These are phyloP conservation scores for Paratinospora sagittata DNA, from an alignment of 164 flowering plant species.

Conservation along the genomic window DNA sequence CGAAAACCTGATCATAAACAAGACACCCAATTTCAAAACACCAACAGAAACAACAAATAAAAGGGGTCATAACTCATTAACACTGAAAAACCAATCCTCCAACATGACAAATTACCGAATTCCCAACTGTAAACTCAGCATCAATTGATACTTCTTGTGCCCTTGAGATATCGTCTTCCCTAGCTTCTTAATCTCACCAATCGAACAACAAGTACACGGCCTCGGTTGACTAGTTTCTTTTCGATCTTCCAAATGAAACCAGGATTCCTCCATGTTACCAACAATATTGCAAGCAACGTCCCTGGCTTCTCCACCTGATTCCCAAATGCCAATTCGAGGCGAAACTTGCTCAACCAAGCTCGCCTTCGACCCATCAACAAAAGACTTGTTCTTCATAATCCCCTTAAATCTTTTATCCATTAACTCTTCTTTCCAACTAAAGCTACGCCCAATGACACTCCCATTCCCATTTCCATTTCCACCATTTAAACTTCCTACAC, in stretches of 20 bases:
- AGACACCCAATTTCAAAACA: slow-evolving; percentile 3
- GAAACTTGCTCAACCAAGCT: slow-evolving; percentile 35
- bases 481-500: neutral
- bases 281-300: slow-evolving; percentile 72
- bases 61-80: neutral
- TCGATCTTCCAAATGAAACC: slow-evolving; percentile 41
- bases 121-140: slow-evolving; percentile 69
- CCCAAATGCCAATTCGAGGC: slow-evolving; percentile 82
- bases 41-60: neutral
- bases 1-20: slow-evolving; percentile 23
- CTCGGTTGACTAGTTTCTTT: slow-evolving; percentile 15
- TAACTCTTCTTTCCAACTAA: neutral
- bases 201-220: slow-evolving; percentile 40
- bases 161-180: slow-evolving; percentile 60
- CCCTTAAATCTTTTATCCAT: neutral
- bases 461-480: no score
- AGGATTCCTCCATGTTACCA: slow-evolving; percentile 49
- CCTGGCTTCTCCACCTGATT: slow-evolving; percentile 73
- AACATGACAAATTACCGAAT: slow-evolving; percentile 38
- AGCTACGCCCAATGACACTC: neutral
- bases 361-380: slow-evolving; percentile 38
- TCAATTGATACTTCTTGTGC: slow-evolving; percentile 22
- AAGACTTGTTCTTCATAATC: slow-evolving; percentile 19
- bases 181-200: slow-evolving; percentile 53
- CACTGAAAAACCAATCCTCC: neutral